Conservation (phyloP, 352 stramenopile species). For the Aphanomyces astaci region DNA sequence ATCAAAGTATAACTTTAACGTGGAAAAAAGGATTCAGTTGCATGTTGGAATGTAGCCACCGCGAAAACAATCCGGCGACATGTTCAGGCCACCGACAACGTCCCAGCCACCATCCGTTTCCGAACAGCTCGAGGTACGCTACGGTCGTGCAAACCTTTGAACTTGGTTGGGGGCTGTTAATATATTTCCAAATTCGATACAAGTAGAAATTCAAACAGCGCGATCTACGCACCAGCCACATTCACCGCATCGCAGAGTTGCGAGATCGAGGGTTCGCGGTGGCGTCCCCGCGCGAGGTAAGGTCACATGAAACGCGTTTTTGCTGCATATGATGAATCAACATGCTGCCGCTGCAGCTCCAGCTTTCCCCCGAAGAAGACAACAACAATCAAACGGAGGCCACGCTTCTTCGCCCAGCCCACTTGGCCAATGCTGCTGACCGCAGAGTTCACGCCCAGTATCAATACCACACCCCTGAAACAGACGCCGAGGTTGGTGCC, state of each 20-base stretch:
- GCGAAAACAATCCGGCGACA: not conserved
- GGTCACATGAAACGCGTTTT: constrained; percentile 25
- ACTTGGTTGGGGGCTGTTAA: no score
- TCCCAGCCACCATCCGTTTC: not conserved
- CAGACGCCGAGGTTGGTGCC: constrained; percentile 43
- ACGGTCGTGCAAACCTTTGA: no score
- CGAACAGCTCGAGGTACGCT: not conserved
- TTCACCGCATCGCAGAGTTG: constrained; percentile 56
- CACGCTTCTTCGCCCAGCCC: not conserved
- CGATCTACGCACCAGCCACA: constrained; percentile 52
- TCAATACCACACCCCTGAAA: constrained; percentile 49
- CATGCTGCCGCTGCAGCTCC: not conserved
- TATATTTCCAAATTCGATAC: no score
- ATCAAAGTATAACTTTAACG: constrained; percentile 38
- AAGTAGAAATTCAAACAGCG: constrained; percentile 49
- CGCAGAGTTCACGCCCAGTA: constrained; percentile 45
- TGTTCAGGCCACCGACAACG: not conserved
- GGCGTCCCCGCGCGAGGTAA: constrained; percentile 26
- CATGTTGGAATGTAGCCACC: not conserved
- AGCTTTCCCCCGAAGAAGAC: not conserved
- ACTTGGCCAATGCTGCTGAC: constrained; percentile 23
- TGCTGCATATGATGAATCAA: not conserved
- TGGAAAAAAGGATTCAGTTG: no score
- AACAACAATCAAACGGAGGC: constrained; percentile 24
- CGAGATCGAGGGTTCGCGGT: constrained; percentile 26